Base-by-base conservation (phyloP, 2,329 filamentous ascomycete genomes). In the Trichoderma citrinoviride region DNA sequence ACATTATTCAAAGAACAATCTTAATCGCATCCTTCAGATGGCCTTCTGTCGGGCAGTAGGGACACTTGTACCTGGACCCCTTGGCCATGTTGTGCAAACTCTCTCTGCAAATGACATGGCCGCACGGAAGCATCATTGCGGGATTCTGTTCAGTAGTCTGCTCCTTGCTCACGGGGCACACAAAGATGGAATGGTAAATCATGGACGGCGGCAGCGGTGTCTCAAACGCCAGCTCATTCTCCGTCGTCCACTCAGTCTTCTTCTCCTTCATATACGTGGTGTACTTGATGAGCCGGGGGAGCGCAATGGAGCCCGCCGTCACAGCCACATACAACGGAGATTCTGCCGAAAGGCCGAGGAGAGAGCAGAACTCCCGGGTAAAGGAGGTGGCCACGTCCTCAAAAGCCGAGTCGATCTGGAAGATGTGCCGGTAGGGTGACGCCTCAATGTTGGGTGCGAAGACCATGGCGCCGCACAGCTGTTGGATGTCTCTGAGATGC, bases 111-210 rank as follows among this genome's bases (percentile, higher is more conserved):
- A 99, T 89, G 60, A 97, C 94, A 78, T 99, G 95, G 6, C 95
- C 94, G 73, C 95, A 99, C 0, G 92, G 91, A 73, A 99, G 88
- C 86, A 97, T 95, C 90, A 98, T 96, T 2, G 95, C 93, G 12
- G 95, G 95, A 75, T 99, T 99, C 25, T 84, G 80, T 72, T 96
- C 93, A 0, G 94, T 99, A 0, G 91, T 93, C 77, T 99, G 95
- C 74, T 97, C 95, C 76, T 98, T 98, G 72, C 90, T 93, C 5
- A 99, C 95, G 0, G 95, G 95, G 73, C 95, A 99, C 47, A 99
- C 95, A 74, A 99, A 99, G 73, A 99, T 97, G 64, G 91, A 91
- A 77, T 99, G 95, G 80, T 96, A 99, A 55, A 88, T 81, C 84
- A 87, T 87, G 69, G 80, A 83, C 56, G 77, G 73, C 0, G 86